These are phyloP conservation scores for Epichloe bromicola DNA, from an alignment of 2,329 filamentous ascomycete species.

Conservation along the genomic window DNA sequence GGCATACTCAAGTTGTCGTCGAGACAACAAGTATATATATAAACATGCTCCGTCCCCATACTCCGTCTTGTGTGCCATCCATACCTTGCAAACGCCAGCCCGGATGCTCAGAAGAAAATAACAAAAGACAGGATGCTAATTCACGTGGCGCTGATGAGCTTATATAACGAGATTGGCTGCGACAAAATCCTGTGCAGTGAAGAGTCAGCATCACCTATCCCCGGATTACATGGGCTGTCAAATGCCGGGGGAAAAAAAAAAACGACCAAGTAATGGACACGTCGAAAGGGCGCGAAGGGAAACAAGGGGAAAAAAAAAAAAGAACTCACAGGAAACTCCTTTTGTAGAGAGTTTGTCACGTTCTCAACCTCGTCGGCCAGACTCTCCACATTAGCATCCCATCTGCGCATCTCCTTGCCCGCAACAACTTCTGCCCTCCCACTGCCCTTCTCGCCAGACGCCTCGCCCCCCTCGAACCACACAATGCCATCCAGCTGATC, in stretches of 20 bases:
- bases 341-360: conserved; percentile 68
- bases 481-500: conserved; percentile 87
- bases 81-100: not conserved
- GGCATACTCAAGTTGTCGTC: not conserved
- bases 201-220: not conserved
- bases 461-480: conserved; percentile 68
- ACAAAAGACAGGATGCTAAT: not conserved
- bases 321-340: conserved; percentile 54
- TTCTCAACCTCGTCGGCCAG: conserved; percentile 83
- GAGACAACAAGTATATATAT: not conserved
- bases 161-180: conserved; percentile 34
- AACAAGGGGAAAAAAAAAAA: not conserved
- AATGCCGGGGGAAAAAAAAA: not conserved
- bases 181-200: conserved; percentile 36
- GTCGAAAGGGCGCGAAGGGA: too few relatives aligned
- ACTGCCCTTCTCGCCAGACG: conserved; percentile 54
- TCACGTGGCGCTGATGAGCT: not conserved
- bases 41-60: not conserved
- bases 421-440: conserved; percentile 50
- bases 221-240: not conserved
- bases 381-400: conserved; percentile 80
- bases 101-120: not conserved
- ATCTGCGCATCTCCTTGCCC: conserved; percentile 63
- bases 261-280: too few relatives aligned
- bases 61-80: not conserved